These are phyloP conservation scores for Kitagawia praeruptora DNA, from an alignment of 129 eudicot species.

Conservation along the genomic window DNA sequence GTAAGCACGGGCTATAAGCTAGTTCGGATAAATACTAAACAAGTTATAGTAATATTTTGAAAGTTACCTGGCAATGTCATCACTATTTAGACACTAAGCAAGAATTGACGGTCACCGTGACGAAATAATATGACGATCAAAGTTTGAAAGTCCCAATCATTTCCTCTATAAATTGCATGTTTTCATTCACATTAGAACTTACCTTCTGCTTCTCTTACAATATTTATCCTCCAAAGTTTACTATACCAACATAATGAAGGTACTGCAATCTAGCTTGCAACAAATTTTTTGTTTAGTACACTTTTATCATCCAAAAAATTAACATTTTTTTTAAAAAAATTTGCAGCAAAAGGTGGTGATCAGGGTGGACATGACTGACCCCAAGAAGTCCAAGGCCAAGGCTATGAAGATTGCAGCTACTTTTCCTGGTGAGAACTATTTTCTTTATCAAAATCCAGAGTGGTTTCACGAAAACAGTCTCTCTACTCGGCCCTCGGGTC, in stretches of 20 bases:
- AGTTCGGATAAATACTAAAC: no score
- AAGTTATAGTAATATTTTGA: no score
- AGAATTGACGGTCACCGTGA: background rate
- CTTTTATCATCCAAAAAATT: background rate
- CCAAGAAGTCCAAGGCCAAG: slow-evolving; percentile 6
- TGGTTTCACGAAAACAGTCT: background rate
- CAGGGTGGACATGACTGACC: background rate
- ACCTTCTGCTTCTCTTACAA: background rate
- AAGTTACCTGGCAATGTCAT: no score
- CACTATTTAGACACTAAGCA: background rate
- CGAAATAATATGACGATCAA: background rate
- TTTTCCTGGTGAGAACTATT: background rate
- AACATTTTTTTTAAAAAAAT: background rate
- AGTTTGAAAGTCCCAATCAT: background rate
- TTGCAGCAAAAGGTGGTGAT: slow-evolving; percentile 19
- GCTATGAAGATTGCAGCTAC: slow-evolving; percentile 13
- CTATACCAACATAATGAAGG: background rate
- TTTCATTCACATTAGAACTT: background rate
- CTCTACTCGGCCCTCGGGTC: no score
- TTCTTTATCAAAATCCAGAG: background rate
- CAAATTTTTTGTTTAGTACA: background rate
- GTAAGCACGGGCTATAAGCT: no score
- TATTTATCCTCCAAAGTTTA: background rate
- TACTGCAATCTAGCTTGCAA: background rate
- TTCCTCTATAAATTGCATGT: background rate